Evolutionary conservation across 352 stramenopile species (phyloP), one percentile per base, ranked within the genome.

Genomic region (Globisporangium spinosum): DNA sequence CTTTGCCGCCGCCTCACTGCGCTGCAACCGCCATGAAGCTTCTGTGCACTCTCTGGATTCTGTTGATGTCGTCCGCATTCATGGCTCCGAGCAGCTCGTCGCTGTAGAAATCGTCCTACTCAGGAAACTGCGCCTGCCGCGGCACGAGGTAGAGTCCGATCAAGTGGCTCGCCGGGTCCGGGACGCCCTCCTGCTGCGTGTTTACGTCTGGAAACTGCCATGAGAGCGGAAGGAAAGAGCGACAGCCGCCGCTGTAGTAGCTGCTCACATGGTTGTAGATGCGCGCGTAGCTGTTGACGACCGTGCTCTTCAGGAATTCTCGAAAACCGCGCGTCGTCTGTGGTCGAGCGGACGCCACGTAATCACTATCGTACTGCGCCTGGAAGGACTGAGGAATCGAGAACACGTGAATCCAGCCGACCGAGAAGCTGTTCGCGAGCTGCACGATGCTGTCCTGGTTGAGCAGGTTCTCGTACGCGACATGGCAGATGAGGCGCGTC

Each of bases 331-430:
- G 56, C 12, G 58, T 57, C 23, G 23, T 61, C 10, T 57, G 55
- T 23, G 38, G 9, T 13, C 56, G n/a, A 15, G 22, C 25, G 0
- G 40, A 27, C 0, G 25, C 13, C 20, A 38, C 12, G 7, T 20
- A 63, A n/a, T 55, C 35, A 45, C 53, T 23, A 10, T 76, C 64
- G 22, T 82, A 80, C 20, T 70, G 64, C 45, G 67, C 49, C 3
- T 63, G 65, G 23, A 84, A 73, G 6, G 59, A 64, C 10, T 74
- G 71, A 0, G 82, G 82, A 12, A 86, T 63, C 4, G 70, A 75
- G 62, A 90, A 89, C 7, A 82, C 69, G 29, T 90, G 70, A 53
- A 89, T 54, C 79, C 79, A 90, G n/a, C 79, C 82, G 45, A 86
- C 63, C 0, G 75, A 77, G 65, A 87, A 72, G 2, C 73, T 77